These are phyloP conservation scores for Xylaria sp. DNA, from an alignment of 2,329 filamentous ascomycete species.

Conservation along the genomic window DNA sequence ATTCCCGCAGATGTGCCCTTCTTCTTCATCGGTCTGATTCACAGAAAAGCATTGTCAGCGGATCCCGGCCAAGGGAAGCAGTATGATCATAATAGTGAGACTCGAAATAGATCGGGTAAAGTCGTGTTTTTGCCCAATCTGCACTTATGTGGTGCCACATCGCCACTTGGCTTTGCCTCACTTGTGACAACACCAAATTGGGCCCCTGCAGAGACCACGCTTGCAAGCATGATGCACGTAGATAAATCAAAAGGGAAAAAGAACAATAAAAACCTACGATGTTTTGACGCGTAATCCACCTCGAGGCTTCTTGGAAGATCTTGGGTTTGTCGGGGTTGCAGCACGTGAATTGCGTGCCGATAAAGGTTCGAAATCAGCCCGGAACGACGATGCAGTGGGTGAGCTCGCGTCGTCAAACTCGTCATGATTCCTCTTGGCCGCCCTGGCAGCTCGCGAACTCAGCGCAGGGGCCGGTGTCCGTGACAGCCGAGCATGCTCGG, in stretches of 20 bases:
- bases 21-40: slow-evolving; percentile 77
- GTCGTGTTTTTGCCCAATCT: slow-evolving; percentile 38
- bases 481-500: slow-evolving; percentile 45
- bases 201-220: slow-evolving; percentile 45
- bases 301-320: slow-evolving; percentile 69
- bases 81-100: slow-evolving; percentile 29
- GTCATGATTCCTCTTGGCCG: slow-evolving; percentile 64
- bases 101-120: slow-evolving; percentile 32
- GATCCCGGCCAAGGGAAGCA: slow-evolving; percentile 29
- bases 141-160: slow-evolving; percentile 51
- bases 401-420: slow-evolving; percentile 65
- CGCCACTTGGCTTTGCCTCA: slow-evolving; percentile 48
- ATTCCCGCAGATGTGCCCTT: slow-evolving; percentile 76
- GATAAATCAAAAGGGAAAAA: slow-evolving; percentile 32
- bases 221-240: slow-evolving; percentile 34
- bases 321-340: slow-evolving; percentile 67
- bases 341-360: slow-evolving; percentile 67
- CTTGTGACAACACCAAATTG: slow-evolving; percentile 46
- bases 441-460: slow-evolving; percentile 47
- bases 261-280: slow-evolving; percentile 65
- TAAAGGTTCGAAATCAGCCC: slow-evolving; percentile 58
- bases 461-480: slow-evolving; percentile 48
- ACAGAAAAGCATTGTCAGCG: slow-evolving; percentile 39
- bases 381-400: slow-evolving; percentile 62
- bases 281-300: slow-evolving; percentile 73